These are phyloP conservation scores for Babesia ovis DNA, from an alignment of 169 alveolate species.

Conservation along the genomic window DNA sequence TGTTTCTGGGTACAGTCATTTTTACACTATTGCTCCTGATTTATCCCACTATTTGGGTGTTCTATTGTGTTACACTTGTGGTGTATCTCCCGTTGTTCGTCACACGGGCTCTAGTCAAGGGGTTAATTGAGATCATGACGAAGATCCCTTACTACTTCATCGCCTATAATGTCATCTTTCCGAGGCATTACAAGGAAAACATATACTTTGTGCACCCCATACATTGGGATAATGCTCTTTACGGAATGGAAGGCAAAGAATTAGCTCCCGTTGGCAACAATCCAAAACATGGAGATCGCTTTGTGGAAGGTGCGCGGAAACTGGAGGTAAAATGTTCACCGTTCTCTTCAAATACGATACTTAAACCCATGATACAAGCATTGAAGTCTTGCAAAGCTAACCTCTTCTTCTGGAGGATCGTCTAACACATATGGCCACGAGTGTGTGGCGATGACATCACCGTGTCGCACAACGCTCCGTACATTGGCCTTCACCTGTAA, in stretches of 20 bases:
- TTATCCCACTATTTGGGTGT: constrained; percentile 65
- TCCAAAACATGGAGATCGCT: background rate
- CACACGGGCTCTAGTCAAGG: background rate
- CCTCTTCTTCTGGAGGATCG: background rate
- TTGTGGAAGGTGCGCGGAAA: background rate
- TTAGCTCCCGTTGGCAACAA: background rate
- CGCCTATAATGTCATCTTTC: constrained; percentile 16
- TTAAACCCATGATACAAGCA: constrained; percentile 1
- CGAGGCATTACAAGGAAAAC: constrained; percentile 16
- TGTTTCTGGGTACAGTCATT: constrained; percentile 60
- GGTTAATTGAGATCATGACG: constrained; percentile 7
- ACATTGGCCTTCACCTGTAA: background rate
- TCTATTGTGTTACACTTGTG: constrained; percentile 31
- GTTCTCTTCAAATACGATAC: constrained; percentile 2
- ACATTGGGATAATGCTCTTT: background rate
- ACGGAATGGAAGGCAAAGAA: background rate
- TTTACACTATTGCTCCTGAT: constrained; percentile 53
- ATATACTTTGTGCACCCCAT: background rate
- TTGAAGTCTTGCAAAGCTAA: constrained; percentile 9
- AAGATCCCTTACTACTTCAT: constrained; percentile 29
- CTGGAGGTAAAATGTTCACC: constrained; percentile 14
- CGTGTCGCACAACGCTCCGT: too few relatives aligned
- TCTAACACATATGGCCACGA: too few relatives aligned
- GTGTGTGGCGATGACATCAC: too few relatives aligned
- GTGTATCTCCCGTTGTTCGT: constrained; percentile 38